Evolutionary conservation across 345 rosid genomes (phyloP), one percentile per base, ranked within the genome.

Genomic region (Erysimum cheiranthoides): DNA sequence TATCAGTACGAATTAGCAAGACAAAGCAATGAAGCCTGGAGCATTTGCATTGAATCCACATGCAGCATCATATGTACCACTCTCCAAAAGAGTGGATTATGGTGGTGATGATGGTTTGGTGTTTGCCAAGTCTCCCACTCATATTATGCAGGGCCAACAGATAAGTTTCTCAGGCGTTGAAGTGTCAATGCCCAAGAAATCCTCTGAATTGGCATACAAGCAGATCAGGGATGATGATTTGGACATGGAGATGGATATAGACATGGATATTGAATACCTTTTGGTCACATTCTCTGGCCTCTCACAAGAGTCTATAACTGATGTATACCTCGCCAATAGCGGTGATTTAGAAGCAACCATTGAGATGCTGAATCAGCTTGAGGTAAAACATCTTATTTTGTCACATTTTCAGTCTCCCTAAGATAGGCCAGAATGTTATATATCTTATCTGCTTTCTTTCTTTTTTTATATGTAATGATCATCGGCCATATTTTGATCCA

Each of bases 301-400:
- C 56, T 92, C 98, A 21, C 76, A 80, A 70, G 89, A 90, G 76
- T 94, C 98, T 50, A 80, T 94, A n/a, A 71, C 82, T 60, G 96
- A 83, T 80, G 97, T 92, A 9, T 87, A 88, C 83, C 66, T 82
- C 49, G 97, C 90, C 0, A 94, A 87, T 74, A 68, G 73, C 42
- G 85, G 90, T 30, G 97, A 92, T 79, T 56, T 89, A 62, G 97
- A 92, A 46, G 87, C 90, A 8, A 67, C 96, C 73, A 14, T 85
- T 57, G 96, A 94, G 80, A 94, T 94, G 98, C 85, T 94, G 28
- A 83, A 73, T 76, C 92, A 88, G 60, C 93, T 94, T 61, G 98
- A 90, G 97, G 98, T 93, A 31, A 3, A 10, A 34, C 32, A 64
- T 30, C 60, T 31, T 43, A 49, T 3, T 16, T n/a, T 30, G 25